Conservation (phyloP, 2,329 filamentous ascomycete genomes). For the Dothistroma pini region DNA sequence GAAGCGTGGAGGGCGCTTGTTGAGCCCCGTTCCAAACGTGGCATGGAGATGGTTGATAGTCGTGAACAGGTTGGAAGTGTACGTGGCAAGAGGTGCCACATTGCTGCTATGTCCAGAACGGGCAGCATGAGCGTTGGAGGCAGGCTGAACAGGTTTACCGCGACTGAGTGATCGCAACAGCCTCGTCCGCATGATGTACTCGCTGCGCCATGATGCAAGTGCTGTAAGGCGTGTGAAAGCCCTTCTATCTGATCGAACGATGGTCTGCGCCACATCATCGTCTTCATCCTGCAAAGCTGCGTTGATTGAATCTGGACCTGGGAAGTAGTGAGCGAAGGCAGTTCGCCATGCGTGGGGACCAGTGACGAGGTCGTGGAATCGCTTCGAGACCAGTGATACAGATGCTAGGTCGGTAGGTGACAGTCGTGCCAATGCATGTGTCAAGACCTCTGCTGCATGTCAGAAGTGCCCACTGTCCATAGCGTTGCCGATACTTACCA, state of each 20-base stretch:
- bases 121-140: constrained; percentile 51
- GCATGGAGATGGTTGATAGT: constrained; percentile 77
- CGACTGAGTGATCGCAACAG: constrained; percentile 75
- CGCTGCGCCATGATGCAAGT: constrained; percentile 89
- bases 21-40: constrained; percentile 62
- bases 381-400: constrained; percentile 80
- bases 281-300: constrained; percentile 36
- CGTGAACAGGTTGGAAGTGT: constrained; percentile 77
- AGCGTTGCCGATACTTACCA: constrained; percentile 53
- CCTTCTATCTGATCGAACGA: constrained; percentile 67
- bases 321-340: constrained; percentile 88
- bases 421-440: constrained; percentile 85
- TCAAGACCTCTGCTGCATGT: constrained; percentile 70
- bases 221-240: constrained; percentile 78
- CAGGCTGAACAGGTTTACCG: constrained; percentile 67
- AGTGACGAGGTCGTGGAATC: constrained; percentile 82
- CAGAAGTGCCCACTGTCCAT: constrained; percentile 13
- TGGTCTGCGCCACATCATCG: constrained; percentile 50
- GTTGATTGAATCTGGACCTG: constrained; percentile 62
- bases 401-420: constrained; percentile 78
- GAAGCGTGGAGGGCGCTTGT: constrained; percentile 71
- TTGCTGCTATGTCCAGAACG: constrained; percentile 59
- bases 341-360: constrained; percentile 91
- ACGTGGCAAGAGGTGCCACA: constrained; percentile 72
- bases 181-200: constrained; percentile 85